phyloP scores from a whole-genome alignment of 352 stramenopile species.

The Thraustochytrium sp. region DNA sequence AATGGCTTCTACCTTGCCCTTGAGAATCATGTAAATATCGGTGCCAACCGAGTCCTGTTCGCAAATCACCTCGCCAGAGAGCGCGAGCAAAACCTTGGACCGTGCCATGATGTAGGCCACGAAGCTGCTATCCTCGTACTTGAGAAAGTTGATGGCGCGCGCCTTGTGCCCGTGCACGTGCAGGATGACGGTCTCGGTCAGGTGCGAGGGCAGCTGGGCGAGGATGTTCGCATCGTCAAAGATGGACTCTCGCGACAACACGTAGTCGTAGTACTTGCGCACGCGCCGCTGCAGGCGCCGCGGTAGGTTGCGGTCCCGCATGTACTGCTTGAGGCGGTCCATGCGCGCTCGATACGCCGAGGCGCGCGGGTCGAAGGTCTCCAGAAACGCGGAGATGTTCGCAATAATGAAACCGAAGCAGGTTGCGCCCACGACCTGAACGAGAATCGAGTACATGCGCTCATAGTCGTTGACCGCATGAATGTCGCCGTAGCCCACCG shows the following conservation, averaged over 20 bases:
- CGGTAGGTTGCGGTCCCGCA: conserved; percentile 50
- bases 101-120: conserved; percentile 45
- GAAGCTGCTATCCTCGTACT: conserved; percentile 35
- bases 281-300: conserved; percentile 50
- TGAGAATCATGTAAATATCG: conserved; percentile 47
- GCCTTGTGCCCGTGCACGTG: conserved; percentile 45
- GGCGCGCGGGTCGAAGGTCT: conserved; percentile 72
- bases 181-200: conserved; percentile 50
- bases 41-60: conserved; percentile 38
- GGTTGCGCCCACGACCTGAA: conserved; percentile 70
- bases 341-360: conserved; percentile 46
- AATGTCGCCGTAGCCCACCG: conserved; percentile 81
- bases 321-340: conserved; percentile 56
- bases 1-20: conserved; percentile 47
- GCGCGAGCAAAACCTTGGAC: conserved; percentile 36
- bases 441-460: conserved; percentile 71
- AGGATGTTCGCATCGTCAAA: conserved; percentile 54
- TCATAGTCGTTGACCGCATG: conserved; percentile 68
- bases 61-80: conserved; percentile 45
- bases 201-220: conserved; percentile 49
- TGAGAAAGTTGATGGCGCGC: conserved; percentile 6
- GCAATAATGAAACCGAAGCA: conserved; percentile 83
- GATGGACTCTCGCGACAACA: conserved; percentile 49
- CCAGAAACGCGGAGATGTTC: conserved; percentile 81
- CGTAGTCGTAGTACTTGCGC: conserved; percentile 54